phyloP scores from a whole-genome alignment of 257 asterid species.

The Przewalskia tangutica region DNA sequence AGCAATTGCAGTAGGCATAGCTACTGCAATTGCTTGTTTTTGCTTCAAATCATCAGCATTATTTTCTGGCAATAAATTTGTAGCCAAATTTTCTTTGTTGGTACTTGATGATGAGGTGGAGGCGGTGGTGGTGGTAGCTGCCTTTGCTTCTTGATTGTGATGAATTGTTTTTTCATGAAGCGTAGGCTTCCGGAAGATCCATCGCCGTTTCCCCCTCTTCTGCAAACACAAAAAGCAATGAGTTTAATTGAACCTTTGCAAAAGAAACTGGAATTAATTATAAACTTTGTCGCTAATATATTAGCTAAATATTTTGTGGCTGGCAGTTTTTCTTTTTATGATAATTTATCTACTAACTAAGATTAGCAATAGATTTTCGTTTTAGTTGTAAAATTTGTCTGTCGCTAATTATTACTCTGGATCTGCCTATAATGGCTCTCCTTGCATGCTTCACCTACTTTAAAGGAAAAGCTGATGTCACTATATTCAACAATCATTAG shows the following conservation, averaged over 20 bases:
- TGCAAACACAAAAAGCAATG: slow-evolving; percentile 5
- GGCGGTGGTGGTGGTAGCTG: neutral
- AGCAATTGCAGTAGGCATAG: slow-evolving; percentile 27
- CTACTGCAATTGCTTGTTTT: slow-evolving; percentile 28
- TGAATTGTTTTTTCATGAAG: slow-evolving; percentile 50
- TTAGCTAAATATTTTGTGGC: neutral
- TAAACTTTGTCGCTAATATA: neutral
- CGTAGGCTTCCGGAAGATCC: slow-evolving; percentile 46
- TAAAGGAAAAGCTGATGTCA: neutral
- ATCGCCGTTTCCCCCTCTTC: slow-evolving; percentile 63
- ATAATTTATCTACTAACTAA: neutral
- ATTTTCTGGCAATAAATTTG: slow-evolving; percentile 12
- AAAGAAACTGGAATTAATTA: neutral
- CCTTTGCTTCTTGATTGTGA: slow-evolving; percentile 19
- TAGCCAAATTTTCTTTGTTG: slow-evolving; percentile 6
- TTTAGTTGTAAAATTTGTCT: neutral
- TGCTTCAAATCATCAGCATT: slow-evolving; percentile 9
- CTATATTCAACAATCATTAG: neutral
- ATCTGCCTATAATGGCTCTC: neutral
- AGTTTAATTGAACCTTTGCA: too few species aligned
- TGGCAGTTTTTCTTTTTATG: too few species aligned
- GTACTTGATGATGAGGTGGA: neutral
- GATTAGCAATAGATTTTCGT: too few species aligned
- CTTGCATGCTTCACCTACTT: neutral
- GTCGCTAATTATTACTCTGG: neutral